A percentile compares a stretch with the other conserved stretches of the same genome.
Conservation (phyloP, 2,329 filamentous ascomycete genomes). For the Calonectria honghensis region DNA sequence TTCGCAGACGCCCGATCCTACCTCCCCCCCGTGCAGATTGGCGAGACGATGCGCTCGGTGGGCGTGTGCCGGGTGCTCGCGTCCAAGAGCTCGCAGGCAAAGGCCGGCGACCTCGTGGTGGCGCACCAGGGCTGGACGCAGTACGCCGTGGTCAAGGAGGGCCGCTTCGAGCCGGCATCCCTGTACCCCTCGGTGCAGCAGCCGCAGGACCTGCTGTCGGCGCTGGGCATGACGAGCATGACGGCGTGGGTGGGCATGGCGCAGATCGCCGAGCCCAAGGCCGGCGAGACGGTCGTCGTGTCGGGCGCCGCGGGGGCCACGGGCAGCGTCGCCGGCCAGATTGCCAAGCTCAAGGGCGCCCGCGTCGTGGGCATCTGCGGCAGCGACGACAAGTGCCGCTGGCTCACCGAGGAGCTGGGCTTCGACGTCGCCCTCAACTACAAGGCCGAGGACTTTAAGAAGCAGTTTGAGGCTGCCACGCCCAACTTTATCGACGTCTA, state of each 20-base stretch:
- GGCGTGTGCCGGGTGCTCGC: conserved; percentile 78
- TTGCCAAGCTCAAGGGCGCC: conserved; percentile 82
- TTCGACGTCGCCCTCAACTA: conserved; percentile 83
- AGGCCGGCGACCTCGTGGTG: conserved; percentile 75
- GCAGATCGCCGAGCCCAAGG: conserved; percentile 79
- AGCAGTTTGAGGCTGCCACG: conserved; percentile 77
- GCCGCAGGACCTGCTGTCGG: conserved; percentile 77
- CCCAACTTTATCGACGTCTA: conserved; percentile 79
- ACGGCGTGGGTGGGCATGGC: conserved; percentile 86
- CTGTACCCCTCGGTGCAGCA: conserved; percentile 63
- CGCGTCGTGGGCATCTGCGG: conserved; percentile 80
- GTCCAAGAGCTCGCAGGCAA: conserved; percentile 72
- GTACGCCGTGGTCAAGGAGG: conserved; percentile 75
- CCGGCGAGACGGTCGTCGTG: conserved; percentile 85
- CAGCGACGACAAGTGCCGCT: conserved; percentile 79
- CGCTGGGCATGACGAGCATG: conserved; percentile 80
- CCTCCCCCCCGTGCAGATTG: conserved; percentile 80
- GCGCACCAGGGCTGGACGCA: conserved; percentile 79
- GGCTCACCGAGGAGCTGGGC: conserved; percentile 78
- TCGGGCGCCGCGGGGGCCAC: conserved; percentile 87
- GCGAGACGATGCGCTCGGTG: conserved; percentile 80
- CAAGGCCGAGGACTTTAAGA: conserved; percentile 77
- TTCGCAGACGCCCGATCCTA: conserved; percentile 72
- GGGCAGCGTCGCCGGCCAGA: conserved; percentile 84
- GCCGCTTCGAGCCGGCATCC: conserved; percentile 66